phyloP scores from a whole-genome alignment of 441 rosid species.

The Bocquillonia castaneifolia region DNA sequence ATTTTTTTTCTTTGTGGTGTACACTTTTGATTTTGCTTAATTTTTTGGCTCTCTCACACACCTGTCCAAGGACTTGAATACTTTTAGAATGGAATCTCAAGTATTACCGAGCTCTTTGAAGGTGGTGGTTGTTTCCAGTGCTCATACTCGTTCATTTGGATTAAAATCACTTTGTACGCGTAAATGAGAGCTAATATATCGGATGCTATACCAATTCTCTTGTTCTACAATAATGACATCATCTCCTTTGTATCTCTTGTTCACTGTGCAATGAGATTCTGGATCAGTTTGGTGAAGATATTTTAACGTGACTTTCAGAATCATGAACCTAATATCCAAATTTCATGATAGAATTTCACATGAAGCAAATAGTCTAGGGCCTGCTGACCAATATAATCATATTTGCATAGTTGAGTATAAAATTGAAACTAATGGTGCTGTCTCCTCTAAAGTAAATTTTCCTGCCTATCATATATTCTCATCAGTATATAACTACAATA shows the following conservation, averaged over 20 bases:
- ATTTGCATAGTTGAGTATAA: no score
- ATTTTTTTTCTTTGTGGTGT: background rate
- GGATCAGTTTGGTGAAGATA: conserved; percentile 3
- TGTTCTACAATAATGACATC: background rate
- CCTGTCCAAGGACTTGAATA: no score
- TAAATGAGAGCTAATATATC: background rate
- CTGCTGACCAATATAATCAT: no score
- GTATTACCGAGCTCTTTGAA: background rate
- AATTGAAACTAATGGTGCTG: no score
- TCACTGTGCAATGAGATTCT: background rate
- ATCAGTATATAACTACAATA: background rate
- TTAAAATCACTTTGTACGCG: background rate
- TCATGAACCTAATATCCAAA: no score
- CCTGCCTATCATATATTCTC: background rate
- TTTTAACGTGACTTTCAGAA: background rate
- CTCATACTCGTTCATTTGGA: background rate
- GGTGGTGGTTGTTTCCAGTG: background rate
- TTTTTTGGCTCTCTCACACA: background rate
- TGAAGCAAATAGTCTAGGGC: no score
- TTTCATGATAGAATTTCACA: no score
- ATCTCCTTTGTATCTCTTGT: background rate
- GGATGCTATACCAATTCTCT: background rate
- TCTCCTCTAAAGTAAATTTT: no score
- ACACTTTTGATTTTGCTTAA: no score
- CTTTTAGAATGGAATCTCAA: background rate